Evolutionary conservation across 108 stramenopile species (phyloP).

Genomic region (Fistulifera pelliculosa): DNA sequence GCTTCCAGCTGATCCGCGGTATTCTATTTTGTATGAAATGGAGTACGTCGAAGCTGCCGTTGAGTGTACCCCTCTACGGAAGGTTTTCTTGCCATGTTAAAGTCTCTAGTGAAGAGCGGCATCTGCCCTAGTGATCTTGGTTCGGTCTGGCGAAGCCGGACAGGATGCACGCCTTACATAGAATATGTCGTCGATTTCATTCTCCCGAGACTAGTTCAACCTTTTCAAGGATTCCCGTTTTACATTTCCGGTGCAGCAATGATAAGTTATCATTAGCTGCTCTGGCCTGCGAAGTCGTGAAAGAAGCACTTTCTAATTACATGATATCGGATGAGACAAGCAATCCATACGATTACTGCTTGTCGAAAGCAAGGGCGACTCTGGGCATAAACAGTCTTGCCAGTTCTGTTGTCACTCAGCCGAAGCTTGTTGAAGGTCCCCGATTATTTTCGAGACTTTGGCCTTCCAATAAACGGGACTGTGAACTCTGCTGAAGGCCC

Average conservation of each 20-base stretch:
- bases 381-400: slow-evolving; percentile 17
- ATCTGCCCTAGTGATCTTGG: slow-evolving; percentile 68
- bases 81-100: slow-evolving; percentile 62
- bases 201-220: slow-evolving; percentile 50
- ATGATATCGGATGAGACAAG: slow-evolving; percentile 14
- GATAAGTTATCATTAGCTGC: slow-evolving; percentile 55
- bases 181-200: slow-evolving; percentile 70
- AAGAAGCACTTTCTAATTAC: slow-evolving; percentile 57
- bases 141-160: slow-evolving; percentile 46
- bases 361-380: slow-evolving; percentile 13
- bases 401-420: slow-evolving; percentile 3
- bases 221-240: slow-evolving; percentile 12
- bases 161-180: slow-evolving; percentile 72
- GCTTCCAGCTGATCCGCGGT: slow-evolving; percentile 36
- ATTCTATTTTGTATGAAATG: slow-evolving; percentile 67
- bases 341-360: slow-evolving; percentile 3
- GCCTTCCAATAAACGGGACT: slow-evolving; percentile 13
- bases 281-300: slow-evolving; percentile 56
- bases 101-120: slow-evolving; percentile 43
- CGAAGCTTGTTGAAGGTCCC: neutral
- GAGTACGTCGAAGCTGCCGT: slow-evolving; percentile 64
- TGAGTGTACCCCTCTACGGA: slow-evolving; percentile 67
- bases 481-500: neutral
- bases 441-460: slow-evolving; percentile 4
- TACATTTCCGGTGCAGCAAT: slow-evolving; percentile 41